Percentiles rank a stretch among this genome's conserved stretches.
These are phyloP conservation scores for Yamadazyma trypodendri DNA, from an alignment of 1,139 yeast species.

Conservation along the genomic window DNA sequence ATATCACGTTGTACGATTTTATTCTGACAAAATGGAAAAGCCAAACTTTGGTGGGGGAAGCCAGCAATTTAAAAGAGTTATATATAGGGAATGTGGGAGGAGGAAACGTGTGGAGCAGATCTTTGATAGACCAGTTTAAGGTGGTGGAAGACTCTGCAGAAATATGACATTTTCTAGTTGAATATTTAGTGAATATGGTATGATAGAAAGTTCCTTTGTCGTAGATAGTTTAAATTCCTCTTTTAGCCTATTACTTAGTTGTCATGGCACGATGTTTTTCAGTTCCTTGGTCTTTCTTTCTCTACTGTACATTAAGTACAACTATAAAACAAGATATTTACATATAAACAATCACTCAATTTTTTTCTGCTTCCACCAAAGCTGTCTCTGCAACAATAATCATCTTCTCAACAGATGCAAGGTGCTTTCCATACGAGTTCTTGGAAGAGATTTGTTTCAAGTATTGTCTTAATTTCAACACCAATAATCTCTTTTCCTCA, in stretches of 20 bases:
- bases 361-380: constrained; percentile 38
- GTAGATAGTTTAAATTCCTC: too few species aligned
- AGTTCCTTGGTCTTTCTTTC: background rate
- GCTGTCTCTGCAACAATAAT: constrained; percentile 55
- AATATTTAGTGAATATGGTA: too few species aligned
- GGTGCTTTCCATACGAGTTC: constrained; percentile 72
- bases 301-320: constrained; percentile 1
- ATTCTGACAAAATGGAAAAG: constrained; percentile 17
- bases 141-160: background rate
- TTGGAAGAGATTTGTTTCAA: constrained; percentile 56
- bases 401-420: constrained; percentile 84
- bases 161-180: background rate
- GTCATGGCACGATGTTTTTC: too few species aligned
- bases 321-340: constrained; percentile 16
- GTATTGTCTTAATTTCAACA: constrained; percentile 60
- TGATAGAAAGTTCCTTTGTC: too few species aligned
- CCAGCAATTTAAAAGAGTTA: constrained; percentile 19
- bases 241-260: too few species aligned
- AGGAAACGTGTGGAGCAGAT: constrained; percentile 13
- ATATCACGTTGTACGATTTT: constrained; percentile 30
- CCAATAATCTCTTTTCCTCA: constrained; percentile 60
- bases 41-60: constrained; percentile 19
- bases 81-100: constrained; percentile 15
- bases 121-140: constrained; percentile 9
- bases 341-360: constrained; percentile 14